Evolutionary conservation across 2,329 filamentous ascomycete genomes (phyloP).

Genomic region (Phaeosphaeria sp.): DNA sequence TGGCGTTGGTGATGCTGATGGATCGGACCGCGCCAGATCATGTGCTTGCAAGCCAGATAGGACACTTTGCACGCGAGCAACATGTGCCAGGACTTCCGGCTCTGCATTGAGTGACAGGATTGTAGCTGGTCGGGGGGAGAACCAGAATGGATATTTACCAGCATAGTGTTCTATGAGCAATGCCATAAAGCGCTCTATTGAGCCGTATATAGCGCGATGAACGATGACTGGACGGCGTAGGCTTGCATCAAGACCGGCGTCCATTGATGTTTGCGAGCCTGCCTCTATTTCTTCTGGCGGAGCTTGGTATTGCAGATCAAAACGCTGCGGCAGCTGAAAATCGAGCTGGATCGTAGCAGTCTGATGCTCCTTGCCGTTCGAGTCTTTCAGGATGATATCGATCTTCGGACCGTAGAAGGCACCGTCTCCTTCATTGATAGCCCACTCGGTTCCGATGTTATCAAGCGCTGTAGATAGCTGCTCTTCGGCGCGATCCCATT

Average conservation of each 20-base stretch:
- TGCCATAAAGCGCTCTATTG: conserved; percentile 83
- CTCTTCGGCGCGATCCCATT: conserved; percentile 72
- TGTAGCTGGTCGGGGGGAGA: conserved; percentile 79
- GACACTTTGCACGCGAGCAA: conserved; percentile 48
- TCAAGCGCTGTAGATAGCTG: conserved; percentile 70
- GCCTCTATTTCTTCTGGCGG: conserved; percentile 69
- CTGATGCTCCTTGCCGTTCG: conserved; percentile 81
- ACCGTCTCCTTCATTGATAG: conserved; percentile 79
- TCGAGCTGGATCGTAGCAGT: conserved; percentile 89
- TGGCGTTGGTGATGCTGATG: conserved; percentile 39
- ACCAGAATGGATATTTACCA: conserved; percentile 83
- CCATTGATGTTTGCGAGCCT: conserved; percentile 55
- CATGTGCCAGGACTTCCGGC: conserved; percentile 58
- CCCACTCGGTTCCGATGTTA: conserved; percentile 71
- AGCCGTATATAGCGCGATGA: conserved; percentile 84
- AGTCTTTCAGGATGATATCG: conserved; percentile 81
- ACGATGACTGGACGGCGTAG: conserved; percentile 72
- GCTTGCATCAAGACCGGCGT: conserved; percentile 36
- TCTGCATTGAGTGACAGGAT: conserved; percentile 75
- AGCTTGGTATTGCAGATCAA: conserved; percentile 76
- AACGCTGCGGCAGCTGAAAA: conserved; percentile 85
- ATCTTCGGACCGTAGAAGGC: conserved; percentile 95
- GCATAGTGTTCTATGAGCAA: conserved; percentile 83
- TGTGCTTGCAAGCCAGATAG: conserved; percentile 34
- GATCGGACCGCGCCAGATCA: conserved; percentile 12